Conservation (phyloP, 2,329 filamentous ascomycete species). For the Sporothrix brunneoviolacea region DNA sequence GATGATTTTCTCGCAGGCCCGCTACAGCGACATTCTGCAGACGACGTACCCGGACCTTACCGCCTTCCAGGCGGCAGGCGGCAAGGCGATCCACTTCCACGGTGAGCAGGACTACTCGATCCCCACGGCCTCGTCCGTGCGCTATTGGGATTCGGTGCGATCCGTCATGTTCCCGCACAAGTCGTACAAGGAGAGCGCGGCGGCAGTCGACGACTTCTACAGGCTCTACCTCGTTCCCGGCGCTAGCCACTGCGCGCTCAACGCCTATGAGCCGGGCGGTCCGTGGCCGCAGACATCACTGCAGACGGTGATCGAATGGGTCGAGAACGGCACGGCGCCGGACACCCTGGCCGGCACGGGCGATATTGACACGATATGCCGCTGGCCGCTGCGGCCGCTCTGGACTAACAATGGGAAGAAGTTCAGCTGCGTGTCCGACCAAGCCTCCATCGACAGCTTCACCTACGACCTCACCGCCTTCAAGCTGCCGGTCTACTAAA, state of each 20-base stretch:
- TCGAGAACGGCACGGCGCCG: constrained; percentile 41
- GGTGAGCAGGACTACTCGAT: constrained; percentile 43
- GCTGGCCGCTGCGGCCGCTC: constrained; percentile 36
- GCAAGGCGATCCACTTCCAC: constrained; percentile 47
- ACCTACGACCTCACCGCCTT: background rate
- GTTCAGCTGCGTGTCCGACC: background rate
- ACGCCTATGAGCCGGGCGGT: constrained; percentile 33
- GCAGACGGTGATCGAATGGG: constrained; percentile 35
- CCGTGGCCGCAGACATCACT: constrained; percentile 30
- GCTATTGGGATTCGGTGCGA: constrained; percentile 38
- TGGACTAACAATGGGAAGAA: constrained; percentile 23
- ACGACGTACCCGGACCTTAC: constrained; percentile 41
- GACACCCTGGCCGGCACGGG: constrained; percentile 33
- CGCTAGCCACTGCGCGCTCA: constrained; percentile 42
- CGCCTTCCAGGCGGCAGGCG: constrained; percentile 36
- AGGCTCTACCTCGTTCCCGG: constrained; percentile 37
- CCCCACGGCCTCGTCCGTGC: constrained; percentile 40
- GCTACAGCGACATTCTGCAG: constrained; percentile 40
- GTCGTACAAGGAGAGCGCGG: constrained; percentile 22
- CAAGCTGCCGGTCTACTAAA: background rate
- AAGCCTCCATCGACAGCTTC: background rate
- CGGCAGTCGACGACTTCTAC: constrained; percentile 22
- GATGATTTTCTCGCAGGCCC: constrained; percentile 42
- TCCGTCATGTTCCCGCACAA: constrained; percentile 32
- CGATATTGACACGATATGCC: constrained; percentile 33